These are phyloP conservation scores for Coniochaeta ligniaria DNA, from an alignment of 2,329 filamentous ascomycete genomes.

Conservation along the genomic window DNA sequence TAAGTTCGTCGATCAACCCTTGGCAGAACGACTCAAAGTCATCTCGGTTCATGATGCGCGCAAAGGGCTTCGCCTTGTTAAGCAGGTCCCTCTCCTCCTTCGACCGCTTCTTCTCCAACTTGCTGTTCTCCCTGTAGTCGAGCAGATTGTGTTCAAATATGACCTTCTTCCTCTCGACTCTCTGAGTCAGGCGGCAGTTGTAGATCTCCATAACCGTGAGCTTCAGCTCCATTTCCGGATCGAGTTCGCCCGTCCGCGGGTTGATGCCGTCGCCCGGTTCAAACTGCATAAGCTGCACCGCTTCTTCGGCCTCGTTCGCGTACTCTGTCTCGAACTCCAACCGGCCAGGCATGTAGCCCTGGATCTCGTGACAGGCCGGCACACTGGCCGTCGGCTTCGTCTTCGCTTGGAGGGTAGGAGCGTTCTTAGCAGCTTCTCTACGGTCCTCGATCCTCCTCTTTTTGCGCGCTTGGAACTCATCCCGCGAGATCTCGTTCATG, in stretches of 20 bases:
- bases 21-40: conserved; percentile 85
- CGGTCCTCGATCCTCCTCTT: conserved; percentile 89
- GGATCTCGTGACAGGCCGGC: conserved; percentile 93
- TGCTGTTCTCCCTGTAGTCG: conserved; percentile 87
- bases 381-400: conserved; percentile 95
- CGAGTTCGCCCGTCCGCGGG: conserved; percentile 72
- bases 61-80: conserved; percentile 93
- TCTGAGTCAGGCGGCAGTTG: conserved; percentile 81
- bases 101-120: conserved; percentile 86
- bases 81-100: conserved; percentile 91
- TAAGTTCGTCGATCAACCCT: conserved; percentile 83
- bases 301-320: conserved; percentile 95
- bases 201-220: conserved; percentile 98
- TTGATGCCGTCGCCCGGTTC: conserved; percentile 93
- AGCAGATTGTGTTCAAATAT: conserved; percentile 92
- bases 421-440: conserved; percentile 79
- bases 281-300: conserved; percentile 97
- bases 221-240: conserved; percentile 96
- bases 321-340: conserved; percentile 97
- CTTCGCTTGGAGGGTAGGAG: conserved; percentile 77
- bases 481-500: conserved; percentile 73
- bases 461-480: conserved; percentile 89
- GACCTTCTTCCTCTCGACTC: conserved; percentile 91
- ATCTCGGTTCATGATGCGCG: conserved; percentile 88
- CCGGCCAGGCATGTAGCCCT: conserved; percentile 97